These are phyloP conservation scores for Colletotrichum lupini DNA, from an alignment of 2,329 filamentous ascomycete genomes.

Conservation along the genomic window DNA sequence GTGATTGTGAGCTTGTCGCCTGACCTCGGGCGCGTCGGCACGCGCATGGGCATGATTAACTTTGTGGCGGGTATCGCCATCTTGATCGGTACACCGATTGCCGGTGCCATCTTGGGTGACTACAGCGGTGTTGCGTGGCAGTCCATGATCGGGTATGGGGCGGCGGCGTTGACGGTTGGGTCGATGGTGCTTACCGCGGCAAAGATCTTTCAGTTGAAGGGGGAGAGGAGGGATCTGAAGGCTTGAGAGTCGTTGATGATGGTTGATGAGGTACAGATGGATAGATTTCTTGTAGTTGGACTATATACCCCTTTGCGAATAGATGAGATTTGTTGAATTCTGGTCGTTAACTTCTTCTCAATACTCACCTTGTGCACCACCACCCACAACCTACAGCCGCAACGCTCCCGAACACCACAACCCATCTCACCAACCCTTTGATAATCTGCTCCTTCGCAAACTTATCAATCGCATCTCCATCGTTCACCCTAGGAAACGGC, in stretches of 20 bases:
- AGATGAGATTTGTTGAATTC: background rate
- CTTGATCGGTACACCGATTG: constrained; percentile 59
- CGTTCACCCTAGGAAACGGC: constrained; percentile 39
- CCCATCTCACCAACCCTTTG: background rate
- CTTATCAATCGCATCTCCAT: background rate
- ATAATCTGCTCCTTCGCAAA: background rate
- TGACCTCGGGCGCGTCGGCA: constrained; percentile 49
- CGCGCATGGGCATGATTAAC: constrained; percentile 49
- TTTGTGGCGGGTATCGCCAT: constrained; percentile 53
- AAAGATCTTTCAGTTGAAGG: constrained; percentile 31
- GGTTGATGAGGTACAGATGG: background rate
- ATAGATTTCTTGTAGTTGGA: background rate
- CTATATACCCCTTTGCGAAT: background rate
- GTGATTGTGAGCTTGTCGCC: constrained; percentile 49
- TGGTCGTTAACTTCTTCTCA: background rate
- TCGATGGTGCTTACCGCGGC: constrained; percentile 23
- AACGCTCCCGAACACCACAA: background rate
- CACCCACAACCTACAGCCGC: background rate
- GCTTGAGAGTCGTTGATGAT: background rate
- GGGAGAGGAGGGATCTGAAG: constrained; percentile 1
- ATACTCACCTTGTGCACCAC: background rate
- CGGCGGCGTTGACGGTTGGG: constrained; percentile 24
- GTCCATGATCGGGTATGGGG: constrained; percentile 33
- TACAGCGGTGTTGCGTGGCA: constrained; percentile 26
- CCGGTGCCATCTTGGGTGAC: constrained; percentile 44